A percentile compares a stretch with the other conserved stretches of the same genome.
Evolutionary conservation across 208 protist species (phyloP).

Genomic region (Angomonas ambiguus): DNA sequence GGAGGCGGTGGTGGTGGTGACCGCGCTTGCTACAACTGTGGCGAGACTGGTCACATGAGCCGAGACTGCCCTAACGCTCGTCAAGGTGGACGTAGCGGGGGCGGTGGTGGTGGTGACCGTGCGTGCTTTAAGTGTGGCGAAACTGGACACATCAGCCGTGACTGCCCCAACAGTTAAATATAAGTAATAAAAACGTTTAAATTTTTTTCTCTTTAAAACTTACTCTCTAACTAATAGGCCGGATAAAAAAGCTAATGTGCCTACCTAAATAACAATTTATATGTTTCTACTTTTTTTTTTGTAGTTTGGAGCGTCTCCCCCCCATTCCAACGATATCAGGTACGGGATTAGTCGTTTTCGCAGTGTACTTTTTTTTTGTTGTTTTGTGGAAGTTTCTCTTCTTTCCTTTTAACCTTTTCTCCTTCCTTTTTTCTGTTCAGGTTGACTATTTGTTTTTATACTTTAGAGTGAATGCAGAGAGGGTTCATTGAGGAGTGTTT

Average conservation of each 20-base stretch:
- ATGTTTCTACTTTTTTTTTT: not conserved
- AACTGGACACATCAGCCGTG: constrained; percentile 66
- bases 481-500: too few species aligned
- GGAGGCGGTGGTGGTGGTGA: constrained; percentile 23
- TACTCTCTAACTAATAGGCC: too few species aligned
- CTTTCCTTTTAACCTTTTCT: not conserved
- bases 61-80: constrained; percentile 12
- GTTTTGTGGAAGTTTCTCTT: not conserved
- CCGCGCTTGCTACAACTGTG: constrained; percentile 60
- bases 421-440: not conserved
- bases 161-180: constrained; percentile 60
- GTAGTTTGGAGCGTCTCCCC: too few species aligned
- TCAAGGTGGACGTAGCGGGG: constrained; percentile 22
- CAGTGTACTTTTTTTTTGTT: constrained; percentile 1
- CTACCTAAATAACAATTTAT: not conserved
- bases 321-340: too few species aligned
- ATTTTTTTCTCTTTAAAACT: constrained; percentile 5
- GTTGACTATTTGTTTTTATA: too few species aligned
- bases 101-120: constrained; percentile 51
- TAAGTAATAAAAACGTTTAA: not conserved
- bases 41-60: constrained; percentile 13
- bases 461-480: too few species aligned
- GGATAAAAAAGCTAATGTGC: too few species aligned
- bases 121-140: constrained; percentile 87
- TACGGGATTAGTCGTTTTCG: too few species aligned